Evolutionary conservation across 2,329 filamentous ascomycete genomes (phyloP).

Genomic region (Penicillium sp.): DNA sequence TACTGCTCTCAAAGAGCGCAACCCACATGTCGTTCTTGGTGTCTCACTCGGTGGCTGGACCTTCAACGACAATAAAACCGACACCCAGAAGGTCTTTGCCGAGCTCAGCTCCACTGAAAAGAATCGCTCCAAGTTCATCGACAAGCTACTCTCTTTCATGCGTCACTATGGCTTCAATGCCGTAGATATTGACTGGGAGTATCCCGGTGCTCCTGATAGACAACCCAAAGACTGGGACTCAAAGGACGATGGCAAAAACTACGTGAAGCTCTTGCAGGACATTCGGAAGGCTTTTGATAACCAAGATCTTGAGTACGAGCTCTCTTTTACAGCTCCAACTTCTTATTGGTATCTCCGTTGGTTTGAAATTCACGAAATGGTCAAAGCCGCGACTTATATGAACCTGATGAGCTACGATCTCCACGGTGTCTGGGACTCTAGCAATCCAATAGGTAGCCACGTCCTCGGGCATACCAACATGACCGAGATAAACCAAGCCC

Average conservation of each 20-base stretch:
- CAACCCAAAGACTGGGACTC: not conserved
- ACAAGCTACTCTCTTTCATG: slow-evolving; percentile 2
- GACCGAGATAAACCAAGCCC: slow-evolving; percentile 19
- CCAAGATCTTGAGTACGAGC: not conserved
- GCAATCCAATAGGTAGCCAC: not conserved
- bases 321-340: slow-evolving; percentile 5
- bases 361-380: not conserved
- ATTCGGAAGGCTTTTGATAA: slow-evolving; percentile 22
- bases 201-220: not conserved
- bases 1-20: slow-evolving; percentile 8
- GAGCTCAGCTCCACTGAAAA: not conserved
- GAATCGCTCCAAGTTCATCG: slow-evolving; percentile 1
- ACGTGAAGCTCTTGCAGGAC: slow-evolving; percentile 24
- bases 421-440: slow-evolving; percentile 6
- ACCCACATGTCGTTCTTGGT: not conserved
- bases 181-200: slow-evolving; percentile 9
- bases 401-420: slow-evolving; percentile 12
- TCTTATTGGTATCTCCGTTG: slow-evolving; percentile 9
- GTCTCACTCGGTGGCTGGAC: slow-evolving; percentile 16
- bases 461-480: not conserved
- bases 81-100: slow-evolving; percentile 5
- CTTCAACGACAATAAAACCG: slow-evolving; percentile 10
- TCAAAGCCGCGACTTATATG: not conserved
- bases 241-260: slow-evolving; percentile 30
- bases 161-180: slow-evolving; percentile 3